Evolutionary conservation across 2,329 filamentous ascomycete species (phyloP).

Genomic region (Ilyonectria mors-panacis): DNA sequence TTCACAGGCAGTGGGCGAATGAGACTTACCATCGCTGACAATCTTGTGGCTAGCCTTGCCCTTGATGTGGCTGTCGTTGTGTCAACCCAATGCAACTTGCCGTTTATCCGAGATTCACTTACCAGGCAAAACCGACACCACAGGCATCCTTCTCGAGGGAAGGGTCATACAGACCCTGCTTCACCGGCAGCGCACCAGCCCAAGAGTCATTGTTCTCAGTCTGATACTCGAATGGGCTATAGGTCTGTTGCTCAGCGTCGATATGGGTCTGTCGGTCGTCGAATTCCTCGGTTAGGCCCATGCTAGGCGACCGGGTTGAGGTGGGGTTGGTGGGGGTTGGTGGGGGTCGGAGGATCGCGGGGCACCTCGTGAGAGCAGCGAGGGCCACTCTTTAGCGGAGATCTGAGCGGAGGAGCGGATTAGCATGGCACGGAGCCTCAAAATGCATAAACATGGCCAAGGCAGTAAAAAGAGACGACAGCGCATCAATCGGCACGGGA

Average conservation of each 20-base stretch:
- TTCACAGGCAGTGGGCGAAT: neutral
- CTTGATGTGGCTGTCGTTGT: conserved; percentile 85
- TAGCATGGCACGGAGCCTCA: conserved; percentile 39
- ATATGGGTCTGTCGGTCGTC: conserved; percentile 77
- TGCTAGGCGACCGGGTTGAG: conserved; percentile 69
- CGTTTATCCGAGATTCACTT: conserved; percentile 55
- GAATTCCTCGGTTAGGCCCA: conserved; percentile 77
- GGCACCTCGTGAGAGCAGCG: conserved; percentile 47
- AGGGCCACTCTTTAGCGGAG: conserved; percentile 43
- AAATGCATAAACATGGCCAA: conserved; percentile 15
- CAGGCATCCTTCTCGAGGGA: conserved; percentile 98
- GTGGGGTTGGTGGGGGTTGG: conserved; percentile 46
- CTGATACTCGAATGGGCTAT: conserved; percentile 87
- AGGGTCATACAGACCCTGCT: conserved; percentile 98
- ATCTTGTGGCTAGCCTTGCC: conserved; percentile 98
- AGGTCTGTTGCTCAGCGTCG: conserved; percentile 72
- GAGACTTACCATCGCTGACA: conserved; percentile 89
- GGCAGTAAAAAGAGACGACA: conserved; percentile 3
- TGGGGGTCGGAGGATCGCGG: conserved; percentile 44
- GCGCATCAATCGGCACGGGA: conserved; percentile 9
- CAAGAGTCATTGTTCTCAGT: conserved; percentile 88
- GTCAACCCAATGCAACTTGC: conserved; percentile 38
- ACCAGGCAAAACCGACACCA: conserved; percentile 99
- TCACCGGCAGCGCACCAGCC: conserved; percentile 95
- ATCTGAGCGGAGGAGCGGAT: conserved; percentile 39